Conservation (phyloP, 192 early-diverging fungal species). For the Linnemannia hyalina region DNA sequence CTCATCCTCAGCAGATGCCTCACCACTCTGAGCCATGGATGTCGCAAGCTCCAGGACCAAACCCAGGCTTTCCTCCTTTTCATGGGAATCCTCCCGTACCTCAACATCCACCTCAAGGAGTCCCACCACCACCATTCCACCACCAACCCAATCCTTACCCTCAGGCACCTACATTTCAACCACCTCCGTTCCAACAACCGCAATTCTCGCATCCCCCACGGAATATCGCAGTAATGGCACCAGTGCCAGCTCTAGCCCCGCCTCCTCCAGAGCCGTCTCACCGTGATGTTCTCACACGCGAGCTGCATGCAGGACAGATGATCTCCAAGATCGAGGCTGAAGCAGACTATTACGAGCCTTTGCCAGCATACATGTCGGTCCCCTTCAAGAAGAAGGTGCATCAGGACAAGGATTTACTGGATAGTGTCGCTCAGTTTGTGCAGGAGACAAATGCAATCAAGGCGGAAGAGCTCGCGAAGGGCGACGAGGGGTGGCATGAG, state of each 20-base stretch:
- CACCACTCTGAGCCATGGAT: not conserved
- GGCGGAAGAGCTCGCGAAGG: not conserved
- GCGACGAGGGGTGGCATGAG: slow-evolving; percentile 39
- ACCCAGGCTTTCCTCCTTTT: not conserved
- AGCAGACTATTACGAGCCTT: slow-evolving; percentile 37
- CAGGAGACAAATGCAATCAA: not conserved
- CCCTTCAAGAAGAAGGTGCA: slow-evolving; percentile 18
- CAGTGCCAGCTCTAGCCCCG: not conserved
- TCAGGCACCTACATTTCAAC: slow-evolving; percentile 19
- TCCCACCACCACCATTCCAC: not conserved
- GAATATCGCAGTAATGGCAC: not conserved
- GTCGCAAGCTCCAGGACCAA: not conserved
- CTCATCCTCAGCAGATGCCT: not conserved
- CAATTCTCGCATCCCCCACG: not conserved
- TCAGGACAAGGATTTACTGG: not conserved
- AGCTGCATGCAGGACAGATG: slow-evolving; percentile 43
- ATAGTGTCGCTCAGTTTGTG: slow-evolving; percentile 18
- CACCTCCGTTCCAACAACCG: slow-evolving; percentile 10
- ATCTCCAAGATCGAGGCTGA: slow-evolving; percentile 47
- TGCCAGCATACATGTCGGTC: slow-evolving; percentile 28
- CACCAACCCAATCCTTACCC: not conserved
- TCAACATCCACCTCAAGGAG: not conserved
- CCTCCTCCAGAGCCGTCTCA: slow-evolving; percentile 27
- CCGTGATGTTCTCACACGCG: slow-evolving; percentile 28
- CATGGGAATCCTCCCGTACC: not conserved